A percentile compares a stretch with the other conserved stretches of the same genome.
These are phyloP conservation scores for Chlorociboria aeruginascens DNA, from an alignment of 495 filamentous ascomycete species.

Conservation along the genomic window DNA sequence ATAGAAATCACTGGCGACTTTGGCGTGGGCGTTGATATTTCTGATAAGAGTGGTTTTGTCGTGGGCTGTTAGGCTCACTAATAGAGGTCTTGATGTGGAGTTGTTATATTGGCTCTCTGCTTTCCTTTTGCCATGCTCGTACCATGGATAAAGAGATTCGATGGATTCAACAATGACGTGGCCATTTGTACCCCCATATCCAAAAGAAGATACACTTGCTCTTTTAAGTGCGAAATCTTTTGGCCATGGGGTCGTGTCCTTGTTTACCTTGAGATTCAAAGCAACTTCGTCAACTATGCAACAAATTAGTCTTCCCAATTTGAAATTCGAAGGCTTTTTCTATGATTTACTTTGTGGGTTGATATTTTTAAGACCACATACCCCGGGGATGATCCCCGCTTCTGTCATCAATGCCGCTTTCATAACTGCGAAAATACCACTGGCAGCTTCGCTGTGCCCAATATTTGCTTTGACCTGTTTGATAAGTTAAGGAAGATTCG, in stretches of 20 bases:
- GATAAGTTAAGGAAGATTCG: too few relatives aligned
- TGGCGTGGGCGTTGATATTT: slow-evolving; percentile 20
- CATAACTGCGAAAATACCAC: slow-evolving; percentile 42
- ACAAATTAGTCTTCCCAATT: too few relatives aligned
- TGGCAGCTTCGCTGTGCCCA: slow-evolving; percentile 45
- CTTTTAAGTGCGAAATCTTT: not conserved
- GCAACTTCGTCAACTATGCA: slow-evolving; percentile 11
- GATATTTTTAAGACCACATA: slow-evolving; percentile 33
- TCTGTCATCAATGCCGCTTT: slow-evolving; percentile 45
- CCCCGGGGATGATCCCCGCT: slow-evolving; percentile 35
- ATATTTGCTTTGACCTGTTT: slow-evolving; percentile 45
- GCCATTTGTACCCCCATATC: slow-evolving; percentile 46
- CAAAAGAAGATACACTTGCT: slow-evolving; percentile 29
- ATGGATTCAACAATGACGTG: slow-evolving; percentile 40
- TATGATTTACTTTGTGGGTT: too few relatives aligned
- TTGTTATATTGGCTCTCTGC: not conserved
- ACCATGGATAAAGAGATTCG: not conserved
- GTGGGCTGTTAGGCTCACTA: slow-evolving; percentile 23
- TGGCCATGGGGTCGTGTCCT: slow-evolving; percentile 12
- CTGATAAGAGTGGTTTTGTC: slow-evolving; percentile 19
- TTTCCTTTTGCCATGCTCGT: not conserved
- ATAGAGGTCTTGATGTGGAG: slow-evolving; percentile 3
- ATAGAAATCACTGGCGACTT: slow-evolving; percentile 12
- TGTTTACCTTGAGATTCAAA: not conserved
- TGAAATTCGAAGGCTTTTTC: too few relatives aligned